phyloP scores from a whole-genome alignment of 768 basidiomycete genomes.

The Hysterangium stoloniferum region DNA sequence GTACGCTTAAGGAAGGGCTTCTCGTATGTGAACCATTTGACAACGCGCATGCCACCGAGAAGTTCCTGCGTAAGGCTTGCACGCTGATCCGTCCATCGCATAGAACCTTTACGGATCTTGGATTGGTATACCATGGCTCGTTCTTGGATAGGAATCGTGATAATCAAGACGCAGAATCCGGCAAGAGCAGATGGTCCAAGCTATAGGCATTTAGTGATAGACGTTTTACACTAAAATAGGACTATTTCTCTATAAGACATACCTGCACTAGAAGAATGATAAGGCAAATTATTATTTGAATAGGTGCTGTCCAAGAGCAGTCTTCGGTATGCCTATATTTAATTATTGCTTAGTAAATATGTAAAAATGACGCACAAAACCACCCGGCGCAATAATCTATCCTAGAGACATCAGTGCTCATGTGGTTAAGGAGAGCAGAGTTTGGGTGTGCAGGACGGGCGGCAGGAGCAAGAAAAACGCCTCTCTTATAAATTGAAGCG shows the following conservation, averaged over 20 bases:
- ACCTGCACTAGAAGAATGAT: slow-evolving; percentile 55
- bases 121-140: slow-evolving; percentile 57
- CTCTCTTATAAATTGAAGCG: slow-evolving; percentile 62
- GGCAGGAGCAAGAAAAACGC: slow-evolving; percentile 56
- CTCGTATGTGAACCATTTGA: slow-evolving; percentile 74
- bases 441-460: slow-evolving; percentile 57
- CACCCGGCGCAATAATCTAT: slow-evolving; percentile 60
- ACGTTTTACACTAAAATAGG: neutral
- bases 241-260: no score
- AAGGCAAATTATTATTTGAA: slow-evolving; percentile 54
- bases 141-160: slow-evolving; percentile 57
- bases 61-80: slow-evolving; percentile 59
- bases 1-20: slow-evolving; percentile 55
- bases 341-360: no score
- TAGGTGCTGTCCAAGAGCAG: slow-evolving; percentile 52
- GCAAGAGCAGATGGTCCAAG: slow-evolving; percentile 64
- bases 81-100: slow-evolving; percentile 56
- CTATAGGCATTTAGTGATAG: slow-evolving; percentile 25
- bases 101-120: slow-evolving; percentile 42
- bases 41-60: slow-evolving; percentile 58
- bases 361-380: slow-evolving; percentile 19
- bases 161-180: slow-evolving; percentile 58
- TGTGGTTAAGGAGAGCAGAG: slow-evolving; percentile 49
- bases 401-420: slow-evolving; percentile 59
- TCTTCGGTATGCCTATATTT: neutral